Percentiles rank a stretch among this genome's conserved stretches.
phyloP scores from a whole-genome alignment of 805 yeast genomes.

The Hemisphaericaspora nanyangensis region DNA sequence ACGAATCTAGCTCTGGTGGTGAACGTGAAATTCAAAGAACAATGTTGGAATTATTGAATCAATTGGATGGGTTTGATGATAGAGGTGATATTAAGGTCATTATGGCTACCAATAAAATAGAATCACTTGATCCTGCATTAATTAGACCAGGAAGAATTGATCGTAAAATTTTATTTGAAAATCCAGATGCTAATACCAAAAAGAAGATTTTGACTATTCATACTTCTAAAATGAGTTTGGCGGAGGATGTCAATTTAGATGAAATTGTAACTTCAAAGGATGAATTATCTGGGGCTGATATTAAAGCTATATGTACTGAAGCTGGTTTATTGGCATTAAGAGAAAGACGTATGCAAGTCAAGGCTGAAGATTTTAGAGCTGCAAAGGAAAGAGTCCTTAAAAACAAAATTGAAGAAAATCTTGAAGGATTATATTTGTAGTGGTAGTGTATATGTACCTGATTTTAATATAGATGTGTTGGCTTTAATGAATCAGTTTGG shows the following conservation, averaged over 20 bases:
- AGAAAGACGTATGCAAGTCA: constrained; percentile 97
- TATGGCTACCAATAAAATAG: constrained; percentile 97
- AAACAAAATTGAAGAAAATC: constrained; percentile 93
- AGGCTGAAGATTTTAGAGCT: constrained; percentile 85
- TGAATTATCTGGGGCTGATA: constrained; percentile 95
- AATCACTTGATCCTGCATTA: constrained; percentile 90
- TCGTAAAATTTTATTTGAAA: constrained; percentile 91
- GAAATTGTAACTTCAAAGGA: constrained; percentile 88
- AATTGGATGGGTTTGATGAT: constrained; percentile 95
- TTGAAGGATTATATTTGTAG: constrained; percentile 85
- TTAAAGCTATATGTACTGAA: constrained; percentile 95
- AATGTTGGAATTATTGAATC: constrained; percentile 92
- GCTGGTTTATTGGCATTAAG: constrained; percentile 94
- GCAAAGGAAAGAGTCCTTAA: constrained; percentile 95
- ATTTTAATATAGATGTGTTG: too few species aligned
- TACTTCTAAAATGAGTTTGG: constrained; percentile 87
- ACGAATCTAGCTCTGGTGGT: constrained; percentile 95
- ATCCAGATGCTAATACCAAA: constrained; percentile 90
- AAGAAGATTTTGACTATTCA: constrained; percentile 90
- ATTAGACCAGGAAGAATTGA: constrained; percentile 97
- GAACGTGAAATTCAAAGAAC: constrained; percentile 97
- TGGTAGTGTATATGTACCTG: too few species aligned
- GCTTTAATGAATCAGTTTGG: too few species aligned
- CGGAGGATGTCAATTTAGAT: constrained; percentile 84
- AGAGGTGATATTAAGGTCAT: constrained; percentile 96